phyloP scores from a whole-genome alignment of 352 stramenopile genomes.

The Pythium pyrilobum region DNA sequence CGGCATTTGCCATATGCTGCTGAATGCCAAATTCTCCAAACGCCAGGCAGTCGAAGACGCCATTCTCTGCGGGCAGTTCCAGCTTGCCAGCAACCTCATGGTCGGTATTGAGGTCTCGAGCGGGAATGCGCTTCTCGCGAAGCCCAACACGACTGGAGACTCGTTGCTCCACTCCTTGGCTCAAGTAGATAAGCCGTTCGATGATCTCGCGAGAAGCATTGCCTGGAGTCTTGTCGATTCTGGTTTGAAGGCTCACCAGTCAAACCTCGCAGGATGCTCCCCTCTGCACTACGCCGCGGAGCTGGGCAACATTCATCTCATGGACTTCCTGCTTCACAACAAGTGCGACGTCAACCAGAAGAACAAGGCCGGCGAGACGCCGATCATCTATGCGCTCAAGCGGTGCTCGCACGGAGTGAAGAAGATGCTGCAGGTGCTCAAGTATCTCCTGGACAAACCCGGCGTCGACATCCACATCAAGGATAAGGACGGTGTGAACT shows the following conservation, averaged over 20 bases:
- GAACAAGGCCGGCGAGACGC: slow-evolving; percentile 43
- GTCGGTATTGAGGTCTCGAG: slow-evolving; percentile 46
- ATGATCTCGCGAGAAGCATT: slow-evolving; percentile 45
- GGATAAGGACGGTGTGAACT: slow-evolving; percentile 38
- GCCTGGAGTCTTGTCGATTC: slow-evolving; percentile 66
- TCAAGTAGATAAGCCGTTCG: slow-evolving; percentile 48
- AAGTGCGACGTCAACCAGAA: slow-evolving; percentile 32
- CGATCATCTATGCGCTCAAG: slow-evolving; percentile 47
- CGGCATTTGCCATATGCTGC: slow-evolving; percentile 72
- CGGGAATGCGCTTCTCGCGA: slow-evolving; percentile 29
- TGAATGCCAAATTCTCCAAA: slow-evolving; percentile 65
- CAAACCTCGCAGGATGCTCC: slow-evolving; percentile 35
- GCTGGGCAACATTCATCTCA: slow-evolving; percentile 45
- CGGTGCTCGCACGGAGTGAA: slow-evolving; percentile 16
- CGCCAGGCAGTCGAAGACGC: slow-evolving; percentile 74
- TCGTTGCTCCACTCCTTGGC: slow-evolving; percentile 61
- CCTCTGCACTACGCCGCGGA: slow-evolving; percentile 59
- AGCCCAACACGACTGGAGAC: slow-evolving; percentile 37
- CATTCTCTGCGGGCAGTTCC: slow-evolving; percentile 60
- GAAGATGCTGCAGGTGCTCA: slow-evolving; percentile 29
- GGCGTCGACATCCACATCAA: slow-evolving; percentile 33
- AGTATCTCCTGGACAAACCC: slow-evolving; percentile 43
- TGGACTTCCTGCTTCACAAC: slow-evolving; percentile 73
- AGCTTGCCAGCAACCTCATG: slow-evolving; percentile 66
- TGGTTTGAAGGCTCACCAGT: slow-evolving; percentile 24